Evolutionary conservation across 2,329 filamentous ascomycete species (phyloP), one percentile per base, ranked within the genome.

Genomic region (Hymenoscyphus repandus): DNA sequence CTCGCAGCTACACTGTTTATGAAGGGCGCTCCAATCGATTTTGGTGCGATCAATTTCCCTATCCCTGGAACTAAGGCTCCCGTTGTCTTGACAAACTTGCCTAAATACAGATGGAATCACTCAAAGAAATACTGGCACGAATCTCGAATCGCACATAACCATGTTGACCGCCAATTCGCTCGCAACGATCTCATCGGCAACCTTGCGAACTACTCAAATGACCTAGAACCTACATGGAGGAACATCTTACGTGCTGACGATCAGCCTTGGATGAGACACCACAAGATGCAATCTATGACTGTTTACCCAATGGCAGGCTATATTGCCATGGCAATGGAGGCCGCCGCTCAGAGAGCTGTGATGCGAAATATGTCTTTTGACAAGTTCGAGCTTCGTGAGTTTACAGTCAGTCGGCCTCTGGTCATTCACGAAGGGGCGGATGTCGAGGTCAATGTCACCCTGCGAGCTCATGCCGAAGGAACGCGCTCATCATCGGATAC

Each of bases 181-280:
- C 69, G 76, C 10, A 72, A 74, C 39, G 77, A 81, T 51, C 66
- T 81, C 1, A 72, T 80, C 22, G 78, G 78, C 0, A 61, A 60
- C 3, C 54, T 57, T 3, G 56, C 59, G 0, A 52, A 58, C 32
- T 63, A 59, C 37, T 62, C 52, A 1, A 64, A 59, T 13, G 55
- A 61, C 7, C 53, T 65, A 3, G 63, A 66, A 36, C 64, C 65
- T 3, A 55, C 48, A 0, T 72, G 69, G 69, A 50, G 68, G 2
- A 69, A 69, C 42, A 50, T 64, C 2, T 45, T 72, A 3, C 38
- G 65, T 52, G 37, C 66, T 5, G 50, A 58, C 9, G 66, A 68
- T 15, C 46, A 68, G 36, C 69, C 76, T 33, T 74, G 74, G 40
- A 68, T 72, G 7, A 62, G 72, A 44, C 69, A 74, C 51, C 73